Conservation (phyloP, 1,139 yeast species). For the Scheffersomyces segobiensis region DNA sequence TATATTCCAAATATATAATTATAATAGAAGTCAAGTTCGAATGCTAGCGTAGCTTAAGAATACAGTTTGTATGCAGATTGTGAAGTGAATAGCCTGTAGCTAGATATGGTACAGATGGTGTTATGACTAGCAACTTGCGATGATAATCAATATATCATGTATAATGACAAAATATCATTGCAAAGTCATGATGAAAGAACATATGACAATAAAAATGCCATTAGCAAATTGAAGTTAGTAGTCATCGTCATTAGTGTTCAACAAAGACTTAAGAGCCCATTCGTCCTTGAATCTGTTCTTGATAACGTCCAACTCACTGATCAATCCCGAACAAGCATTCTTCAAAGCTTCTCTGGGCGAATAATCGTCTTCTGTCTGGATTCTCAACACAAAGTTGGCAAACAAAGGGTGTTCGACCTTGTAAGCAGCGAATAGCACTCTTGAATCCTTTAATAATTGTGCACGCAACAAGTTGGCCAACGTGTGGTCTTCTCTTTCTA, state of each 20-base stretch:
- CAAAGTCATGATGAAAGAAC: background rate
- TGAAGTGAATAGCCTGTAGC: background rate
- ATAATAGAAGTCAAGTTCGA: background rate
- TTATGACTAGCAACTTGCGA: background rate
- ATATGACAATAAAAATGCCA: too few species aligned
- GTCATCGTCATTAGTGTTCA: slow-evolving; percentile 55
- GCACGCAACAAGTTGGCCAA: slow-evolving; percentile 86
- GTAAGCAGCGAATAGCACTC: slow-evolving; percentile 93
- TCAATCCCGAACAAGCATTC: slow-evolving; percentile 83
- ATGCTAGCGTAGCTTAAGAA: background rate
- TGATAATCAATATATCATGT: background rate
- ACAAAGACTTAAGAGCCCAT: slow-evolving; percentile 86
- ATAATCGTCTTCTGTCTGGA: slow-evolving; percentile 94
- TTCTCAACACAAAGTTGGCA: slow-evolving; percentile 89
- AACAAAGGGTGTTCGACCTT: slow-evolving; percentile 97
- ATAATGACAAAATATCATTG: background rate
- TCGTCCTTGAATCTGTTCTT: slow-evolving; percentile 82
- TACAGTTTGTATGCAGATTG: background rate
- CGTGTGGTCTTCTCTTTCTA: slow-evolving; percentile 97
- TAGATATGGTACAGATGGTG: background rate
- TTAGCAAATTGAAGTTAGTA: slow-evolving; percentile 5
- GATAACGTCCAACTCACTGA: slow-evolving; percentile 73
- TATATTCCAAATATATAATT: background rate
- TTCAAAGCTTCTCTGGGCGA: slow-evolving; percentile 87
- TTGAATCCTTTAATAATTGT: slow-evolving; percentile 80